Evolutionary conservation across 768 basidiomycete species (phyloP).

Genomic region (Lyophyllum semitale): DNA sequence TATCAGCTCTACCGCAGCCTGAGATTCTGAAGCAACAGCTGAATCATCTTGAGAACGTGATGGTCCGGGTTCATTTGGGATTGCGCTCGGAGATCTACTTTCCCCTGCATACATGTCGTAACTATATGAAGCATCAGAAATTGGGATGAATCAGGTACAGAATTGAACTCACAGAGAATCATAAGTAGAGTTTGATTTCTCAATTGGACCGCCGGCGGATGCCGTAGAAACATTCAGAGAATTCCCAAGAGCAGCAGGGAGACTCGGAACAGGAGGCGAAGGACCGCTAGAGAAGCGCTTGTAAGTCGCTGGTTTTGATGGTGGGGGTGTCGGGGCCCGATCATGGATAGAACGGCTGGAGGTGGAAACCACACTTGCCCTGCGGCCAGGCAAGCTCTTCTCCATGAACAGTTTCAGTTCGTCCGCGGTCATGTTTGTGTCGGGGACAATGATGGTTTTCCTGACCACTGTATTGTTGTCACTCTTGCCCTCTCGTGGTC

Average conservation of each 20-base stretch:
- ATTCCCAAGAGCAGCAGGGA: conserved; percentile 52
- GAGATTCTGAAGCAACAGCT: conserved; percentile 40
- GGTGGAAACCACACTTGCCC: conserved; percentile 57
- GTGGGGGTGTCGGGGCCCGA: conserved; percentile 84
- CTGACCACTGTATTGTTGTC: conserved; percentile 60
- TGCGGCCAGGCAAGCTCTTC: conserved; percentile 60
- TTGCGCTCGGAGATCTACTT: conserved; percentile 37
- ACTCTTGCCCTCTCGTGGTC: conserved; percentile 38
- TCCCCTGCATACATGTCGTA: conserved; percentile 83
- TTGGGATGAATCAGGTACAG: conserved; percentile 10
- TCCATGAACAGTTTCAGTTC: conserved; percentile 57
- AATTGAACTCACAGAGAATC: conserved; percentile 69
- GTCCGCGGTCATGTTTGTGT: conserved; percentile 55
- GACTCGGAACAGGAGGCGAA: conserved; percentile 69
- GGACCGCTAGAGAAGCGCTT: conserved; percentile 69
- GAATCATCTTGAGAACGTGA: conserved; percentile 27
- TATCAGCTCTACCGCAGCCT: conserved; percentile 75
- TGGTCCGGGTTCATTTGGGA: conserved; percentile 36
- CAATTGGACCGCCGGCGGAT: conserved; percentile 42
- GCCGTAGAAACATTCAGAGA: conserved; percentile 39
- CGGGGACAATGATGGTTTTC: conserved; percentile 79
- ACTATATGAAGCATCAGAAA: conserved; percentile 38
- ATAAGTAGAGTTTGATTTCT: conserved; percentile 71
- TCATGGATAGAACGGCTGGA: conserved; percentile 80
- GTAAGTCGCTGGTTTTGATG: conserved; percentile 54